phyloP scores from a whole-genome alignment of 495 filamentous ascomycete genomes.

The Lasiosphaeria hispida region DNA sequence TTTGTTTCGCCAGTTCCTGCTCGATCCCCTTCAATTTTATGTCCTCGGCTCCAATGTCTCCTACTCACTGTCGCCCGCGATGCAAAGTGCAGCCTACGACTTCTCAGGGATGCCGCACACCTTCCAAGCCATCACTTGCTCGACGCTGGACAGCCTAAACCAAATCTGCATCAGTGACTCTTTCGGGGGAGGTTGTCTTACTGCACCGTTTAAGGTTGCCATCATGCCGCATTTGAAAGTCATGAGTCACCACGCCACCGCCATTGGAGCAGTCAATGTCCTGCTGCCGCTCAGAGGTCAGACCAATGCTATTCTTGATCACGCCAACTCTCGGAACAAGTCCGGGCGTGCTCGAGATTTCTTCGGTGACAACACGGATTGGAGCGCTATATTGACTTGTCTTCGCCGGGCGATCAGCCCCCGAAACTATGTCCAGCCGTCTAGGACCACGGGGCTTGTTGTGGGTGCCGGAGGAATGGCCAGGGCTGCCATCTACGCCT shows the following conservation, averaged over 20 bases:
- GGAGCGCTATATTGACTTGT: slow-evolving; percentile 68
- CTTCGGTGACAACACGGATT: slow-evolving; percentile 85
- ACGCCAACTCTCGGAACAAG: slow-evolving; percentile 63
- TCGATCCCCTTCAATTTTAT: slow-evolving; percentile 71
- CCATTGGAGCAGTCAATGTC: slow-evolving; percentile 80
- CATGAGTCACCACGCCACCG: slow-evolving; percentile 71
- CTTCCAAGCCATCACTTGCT: slow-evolving; percentile 62
- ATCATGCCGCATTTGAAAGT: slow-evolving; percentile 65
- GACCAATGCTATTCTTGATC: slow-evolving; percentile 58
- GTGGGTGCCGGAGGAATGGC: slow-evolving; percentile 83
- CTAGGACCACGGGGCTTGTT: slow-evolving; percentile 65
- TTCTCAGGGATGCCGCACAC: slow-evolving; percentile 71
- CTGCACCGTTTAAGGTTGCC: slow-evolving; percentile 73
- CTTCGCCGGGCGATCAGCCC: slow-evolving; percentile 74
- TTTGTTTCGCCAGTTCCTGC: slow-evolving; percentile 53
- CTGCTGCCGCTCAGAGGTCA: slow-evolving; percentile 69
- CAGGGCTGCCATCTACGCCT: slow-evolving; percentile 72
- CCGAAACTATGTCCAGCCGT: slow-evolving; percentile 69
- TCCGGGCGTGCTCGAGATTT: slow-evolving; percentile 63
- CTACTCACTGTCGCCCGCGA: slow-evolving; percentile 74
- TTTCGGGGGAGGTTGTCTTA: slow-evolving; percentile 72
- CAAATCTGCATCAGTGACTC: slow-evolving; percentile 58
- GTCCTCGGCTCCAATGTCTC: slow-evolving; percentile 70
- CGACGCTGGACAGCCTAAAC: slow-evolving; percentile 62
- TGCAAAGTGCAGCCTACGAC: slow-evolving; percentile 74